Evolutionary conservation across 1,139 yeast species (phyloP).

Genomic region (Diutina ranongensis): DNA sequence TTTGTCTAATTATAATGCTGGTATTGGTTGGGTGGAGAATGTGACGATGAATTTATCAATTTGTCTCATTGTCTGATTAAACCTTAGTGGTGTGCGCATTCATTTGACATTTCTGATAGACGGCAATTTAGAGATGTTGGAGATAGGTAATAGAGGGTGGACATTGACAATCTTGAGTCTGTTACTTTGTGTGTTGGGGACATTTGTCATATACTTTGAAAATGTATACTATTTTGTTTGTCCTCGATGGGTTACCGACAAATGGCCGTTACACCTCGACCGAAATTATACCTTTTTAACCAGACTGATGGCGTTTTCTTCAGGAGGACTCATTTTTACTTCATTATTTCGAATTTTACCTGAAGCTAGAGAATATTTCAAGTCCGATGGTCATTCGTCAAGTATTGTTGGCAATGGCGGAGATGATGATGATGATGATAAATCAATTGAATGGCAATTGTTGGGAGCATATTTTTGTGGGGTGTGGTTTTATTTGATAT

Average conservation of each 20-base stretch:
- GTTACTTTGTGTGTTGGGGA: slow-evolving; percentile 46
- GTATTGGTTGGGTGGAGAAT: no score
- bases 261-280: slow-evolving; percentile 40
- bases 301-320: slow-evolving; percentile 55
- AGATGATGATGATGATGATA: background rate
- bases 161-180: slow-evolving; percentile 43
- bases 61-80: no score
- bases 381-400: slow-evolving; percentile 12
- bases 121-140: background rate
- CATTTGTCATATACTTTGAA: slow-evolving; percentile 43
- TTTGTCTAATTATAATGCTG: no score
- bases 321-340: slow-evolving; percentile 72
- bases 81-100: background rate
- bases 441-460: slow-evolving; percentile 20
- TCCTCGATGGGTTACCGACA: slow-evolving; percentile 29
- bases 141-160: slow-evolving; percentile 35
- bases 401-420: slow-evolving; percentile 14
- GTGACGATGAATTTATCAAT: no score
- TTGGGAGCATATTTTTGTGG: slow-evolving; percentile 49
- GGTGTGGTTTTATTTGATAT: slow-evolving; percentile 39
- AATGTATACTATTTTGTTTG: slow-evolving; percentile 27
- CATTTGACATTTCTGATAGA: background rate
- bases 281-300: slow-evolving; percentile 52
- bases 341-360: slow-evolving; percentile 69
- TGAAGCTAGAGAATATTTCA: slow-evolving; percentile 34